Evolutionary conservation across 495 filamentous ascomycete species (phyloP).

Genomic region (Hypomontagnella submonticulosa): DNA sequence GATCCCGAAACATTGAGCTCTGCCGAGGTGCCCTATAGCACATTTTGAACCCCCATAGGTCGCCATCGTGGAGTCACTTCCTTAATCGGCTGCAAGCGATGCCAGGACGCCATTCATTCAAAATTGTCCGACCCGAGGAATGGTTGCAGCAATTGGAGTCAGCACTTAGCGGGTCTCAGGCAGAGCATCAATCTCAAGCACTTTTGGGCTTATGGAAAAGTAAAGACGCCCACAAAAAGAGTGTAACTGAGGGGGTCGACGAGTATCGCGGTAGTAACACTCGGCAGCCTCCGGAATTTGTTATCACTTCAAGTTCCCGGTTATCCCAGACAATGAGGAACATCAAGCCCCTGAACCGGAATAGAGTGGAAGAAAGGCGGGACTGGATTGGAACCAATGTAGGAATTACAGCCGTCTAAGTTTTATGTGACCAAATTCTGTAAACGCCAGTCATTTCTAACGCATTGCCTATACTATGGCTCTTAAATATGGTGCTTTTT

Average conservation of each 20-base stretch:
- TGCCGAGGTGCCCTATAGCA: conserved; percentile 55
- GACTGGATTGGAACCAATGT: conserved; percentile 51
- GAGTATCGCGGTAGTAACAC: not conserved
- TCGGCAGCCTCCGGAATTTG: conserved; percentile 44
- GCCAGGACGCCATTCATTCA: conserved; percentile 44
- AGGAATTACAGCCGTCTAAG: not conserved
- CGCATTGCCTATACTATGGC: too few relatives aligned
- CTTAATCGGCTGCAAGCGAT: conserved; percentile 55
- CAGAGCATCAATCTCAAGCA: conserved; percentile 52
- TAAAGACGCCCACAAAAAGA: conserved; percentile 14
- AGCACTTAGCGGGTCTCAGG: conserved; percentile 29
- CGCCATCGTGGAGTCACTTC: conserved; percentile 57
- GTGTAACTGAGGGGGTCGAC: not conserved
- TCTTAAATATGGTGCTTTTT: too few relatives aligned
- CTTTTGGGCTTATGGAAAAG: conserved; percentile 61
- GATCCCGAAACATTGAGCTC: not conserved
- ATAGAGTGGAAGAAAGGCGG: conserved; percentile 58
- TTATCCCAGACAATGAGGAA: conserved; percentile 47
- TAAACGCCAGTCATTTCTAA: too few relatives aligned
- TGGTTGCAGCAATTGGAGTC: conserved; percentile 58
- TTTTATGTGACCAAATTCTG: too few relatives aligned
- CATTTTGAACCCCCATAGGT: conserved; percentile 57
- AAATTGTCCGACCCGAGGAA: conserved; percentile 49
- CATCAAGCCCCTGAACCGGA: conserved; percentile 53
- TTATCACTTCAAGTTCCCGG: conserved; percentile 46